phyloP scores from a whole-genome alignment of 768 basidiomycete species.

The Floccularia luteovirens region DNA sequence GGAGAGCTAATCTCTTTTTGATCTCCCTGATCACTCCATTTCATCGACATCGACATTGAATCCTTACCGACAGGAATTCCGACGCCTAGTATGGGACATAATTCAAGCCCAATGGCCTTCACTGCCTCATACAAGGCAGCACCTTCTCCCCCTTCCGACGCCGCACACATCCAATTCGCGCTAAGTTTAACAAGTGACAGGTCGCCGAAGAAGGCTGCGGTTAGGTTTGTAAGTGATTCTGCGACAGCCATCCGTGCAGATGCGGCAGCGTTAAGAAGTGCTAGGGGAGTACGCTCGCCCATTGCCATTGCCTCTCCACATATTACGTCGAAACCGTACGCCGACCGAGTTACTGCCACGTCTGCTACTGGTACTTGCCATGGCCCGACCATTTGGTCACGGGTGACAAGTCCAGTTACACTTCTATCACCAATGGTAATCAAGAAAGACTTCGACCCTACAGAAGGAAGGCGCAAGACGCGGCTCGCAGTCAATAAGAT shows the following conservation, averaged over 20 bases:
- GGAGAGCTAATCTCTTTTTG: constrained; percentile 85
- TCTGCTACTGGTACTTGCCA: constrained; percentile 98
- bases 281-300: constrained; percentile 93
- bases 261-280: constrained; percentile 79
- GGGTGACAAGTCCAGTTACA: constrained; percentile 88
- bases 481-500: constrained; percentile 65
- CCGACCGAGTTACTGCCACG: constrained; percentile 91
- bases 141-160: constrained; percentile 84
- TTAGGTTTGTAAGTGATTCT: constrained; percentile 88
- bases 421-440: constrained; percentile 97
- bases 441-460: constrained; percentile 94
- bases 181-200: constrained; percentile 84
- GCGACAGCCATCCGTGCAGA: constrained; percentile 96
- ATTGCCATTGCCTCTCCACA: constrained; percentile 97
- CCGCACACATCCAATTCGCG: constrained; percentile 99
- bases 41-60: constrained; percentile 99
- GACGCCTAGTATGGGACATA: constrained; percentile 89
- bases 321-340: constrained; percentile 83
- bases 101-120: constrained; percentile 82
- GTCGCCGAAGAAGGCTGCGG: constrained; percentile 66
- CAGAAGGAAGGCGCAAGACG: constrained; percentile 84
- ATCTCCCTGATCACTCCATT: constrained; percentile 60
- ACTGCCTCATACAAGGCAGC: constrained; percentile 86
- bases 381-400: constrained; percentile 99
- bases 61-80: constrained; percentile 99